A percentile compares a stretch with the other conserved stretches of the same genome.
Conservation (phyloP, 768 basidiomycete species). For the Botryobasidium botryosum region DNA sequence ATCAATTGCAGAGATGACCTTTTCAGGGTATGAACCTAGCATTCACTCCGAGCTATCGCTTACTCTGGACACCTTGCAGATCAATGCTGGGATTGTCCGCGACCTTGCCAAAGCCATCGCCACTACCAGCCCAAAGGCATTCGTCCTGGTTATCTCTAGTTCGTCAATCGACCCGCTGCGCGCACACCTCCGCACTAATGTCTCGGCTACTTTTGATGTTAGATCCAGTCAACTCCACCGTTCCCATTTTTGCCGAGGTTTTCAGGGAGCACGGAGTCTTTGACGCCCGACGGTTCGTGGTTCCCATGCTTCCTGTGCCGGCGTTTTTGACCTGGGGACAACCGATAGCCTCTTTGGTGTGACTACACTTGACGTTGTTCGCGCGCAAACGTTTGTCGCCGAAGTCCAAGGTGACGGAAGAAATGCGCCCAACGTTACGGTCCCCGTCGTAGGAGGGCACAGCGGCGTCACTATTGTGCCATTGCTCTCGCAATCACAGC, state of each 20-base stretch:
- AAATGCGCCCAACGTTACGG: constrained; percentile 42
- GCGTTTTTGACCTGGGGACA: neutral
- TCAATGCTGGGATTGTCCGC: constrained; percentile 93
- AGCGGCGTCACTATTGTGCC: constrained; percentile 90
- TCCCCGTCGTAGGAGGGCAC: constrained; percentile 93
- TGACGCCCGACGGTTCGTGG: constrained; percentile 68
- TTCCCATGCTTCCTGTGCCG: neutral
- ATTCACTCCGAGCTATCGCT: neutral
- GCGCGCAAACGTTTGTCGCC: constrained; percentile 89
- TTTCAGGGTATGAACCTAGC: constrained; percentile 52
- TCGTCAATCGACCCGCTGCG: no score
- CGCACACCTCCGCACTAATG: no score
- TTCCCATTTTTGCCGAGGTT: constrained; percentile 90
- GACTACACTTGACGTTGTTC: constrained; percentile 93
- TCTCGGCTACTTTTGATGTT: neutral
- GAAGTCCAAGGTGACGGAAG: constrained; percentile 52
- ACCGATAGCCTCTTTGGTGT: constrained; percentile 77
- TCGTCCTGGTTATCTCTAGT: constrained; percentile 86
- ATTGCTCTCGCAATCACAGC: constrained; percentile 77
- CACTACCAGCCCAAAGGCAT: constrained; percentile 67
- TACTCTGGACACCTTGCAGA: constrained; percentile 29
- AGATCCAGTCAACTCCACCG: constrained; percentile 75
- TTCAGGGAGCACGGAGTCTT: constrained; percentile 86
- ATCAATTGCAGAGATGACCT: constrained; percentile 57
- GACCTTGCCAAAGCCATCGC: constrained; percentile 88